Conservation (phyloP, 148 eudicot species). For the Rhododendron kiyosumense region DNA sequence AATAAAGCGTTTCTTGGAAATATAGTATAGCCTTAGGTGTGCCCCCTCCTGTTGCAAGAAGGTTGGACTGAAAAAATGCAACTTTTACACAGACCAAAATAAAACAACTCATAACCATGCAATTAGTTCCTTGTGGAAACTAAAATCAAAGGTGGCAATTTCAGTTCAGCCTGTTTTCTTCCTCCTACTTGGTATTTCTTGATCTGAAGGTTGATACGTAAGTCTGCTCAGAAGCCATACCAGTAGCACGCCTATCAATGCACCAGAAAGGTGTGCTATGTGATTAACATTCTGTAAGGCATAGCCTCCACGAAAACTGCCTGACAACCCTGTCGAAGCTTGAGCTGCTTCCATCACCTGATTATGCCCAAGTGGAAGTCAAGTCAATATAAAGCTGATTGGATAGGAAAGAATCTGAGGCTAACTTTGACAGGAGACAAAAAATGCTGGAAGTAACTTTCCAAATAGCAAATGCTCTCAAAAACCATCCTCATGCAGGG, state of each 20-base stretch:
- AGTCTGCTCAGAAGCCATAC: constrained; percentile 54
- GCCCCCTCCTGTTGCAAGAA: not conserved
- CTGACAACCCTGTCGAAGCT: constrained; percentile 9
- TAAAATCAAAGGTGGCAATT: not conserved
- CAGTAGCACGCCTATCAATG: constrained; percentile 20
- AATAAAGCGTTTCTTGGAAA: not conserved
- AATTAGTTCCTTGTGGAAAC: not conserved
- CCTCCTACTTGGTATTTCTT: constrained; percentile 11
- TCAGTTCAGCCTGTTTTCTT: constrained; percentile 9
- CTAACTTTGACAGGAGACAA: not conserved
- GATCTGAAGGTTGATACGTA: constrained; percentile 32
- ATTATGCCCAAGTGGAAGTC: constrained; percentile 36
- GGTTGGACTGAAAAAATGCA: not conserved
- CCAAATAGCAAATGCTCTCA: not conserved
- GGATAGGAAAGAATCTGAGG: constrained; percentile 3
- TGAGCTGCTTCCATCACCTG: constrained; percentile 19
- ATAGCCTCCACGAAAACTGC: constrained; percentile 11
- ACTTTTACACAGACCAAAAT: not conserved
- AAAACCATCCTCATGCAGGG: not conserved
- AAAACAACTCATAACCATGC: not conserved
- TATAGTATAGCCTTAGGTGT: not conserved
- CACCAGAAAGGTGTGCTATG: constrained; percentile 14
- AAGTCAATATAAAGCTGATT: constrained; percentile 43
- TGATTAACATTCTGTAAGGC: constrained; percentile 17
- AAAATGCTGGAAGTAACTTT: not conserved